Base-by-base conservation (phyloP, 139 green algal genomes). In the Tetraselmis chui region DNA sequence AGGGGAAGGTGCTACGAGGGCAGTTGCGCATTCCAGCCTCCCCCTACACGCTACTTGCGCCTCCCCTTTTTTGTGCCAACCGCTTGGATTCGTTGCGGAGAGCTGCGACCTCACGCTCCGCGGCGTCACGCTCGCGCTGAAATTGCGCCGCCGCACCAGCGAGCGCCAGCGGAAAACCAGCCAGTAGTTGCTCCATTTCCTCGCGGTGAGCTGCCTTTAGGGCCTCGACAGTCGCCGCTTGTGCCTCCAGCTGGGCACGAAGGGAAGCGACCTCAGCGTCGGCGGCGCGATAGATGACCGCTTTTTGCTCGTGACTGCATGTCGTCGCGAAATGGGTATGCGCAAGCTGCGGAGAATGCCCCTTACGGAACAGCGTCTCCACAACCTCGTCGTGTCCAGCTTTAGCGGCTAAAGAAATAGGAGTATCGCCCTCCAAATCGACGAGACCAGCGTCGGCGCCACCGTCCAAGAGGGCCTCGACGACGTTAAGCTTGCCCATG, bases 321-420 rank as follows among this genome's bases (percentile, higher is more conserved):
- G 45, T 67, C 30, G 77, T 81, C 11, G 31, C 31, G 30, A 31
- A 31, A 18, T 28, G 28, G 30, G 26, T 28, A 22, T 81, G 29
- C 31, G 29, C 25, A 23, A 81, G 22, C 77, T 81, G 29, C 31
- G 77, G 75, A 22, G 5, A 18, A 2, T 2, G 23, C 2, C 77
- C 77, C 11, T 28, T 23, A 18, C 30, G 28, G 29, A 81, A 30
- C 77, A 81, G 77, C 77, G 31, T 28, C 77, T 81, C 31, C 77
- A 81, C 30, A 11, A 30, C 77, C 30, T 30, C 77, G 23, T 75
- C 31, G 2, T 32, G 30, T 32, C 77, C 77, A 31, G 30, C 77
- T 22, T 81, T 81, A 18, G 77, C 77, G 11, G 77, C 77, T 5
- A 67, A 18, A 11, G 28, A 81, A 23, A 81, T 11, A 28, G 77